Evolutionary conservation across 257 asterid species (phyloP).

Genomic region (Penstemon davidsonii): DNA sequence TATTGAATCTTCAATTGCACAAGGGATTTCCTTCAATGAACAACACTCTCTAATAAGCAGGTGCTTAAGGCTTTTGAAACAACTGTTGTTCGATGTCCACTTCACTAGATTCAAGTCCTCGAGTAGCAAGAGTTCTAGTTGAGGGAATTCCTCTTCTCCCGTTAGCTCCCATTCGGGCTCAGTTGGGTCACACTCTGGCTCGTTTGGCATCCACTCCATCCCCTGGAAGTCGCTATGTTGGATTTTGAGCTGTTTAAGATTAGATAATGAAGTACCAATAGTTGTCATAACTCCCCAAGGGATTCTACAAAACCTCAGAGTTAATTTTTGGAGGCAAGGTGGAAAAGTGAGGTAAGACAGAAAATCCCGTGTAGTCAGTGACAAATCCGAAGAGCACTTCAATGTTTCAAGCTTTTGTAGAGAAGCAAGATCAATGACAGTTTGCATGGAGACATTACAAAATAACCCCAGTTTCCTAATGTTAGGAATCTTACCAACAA

Average conservation of each 20-base stretch:
- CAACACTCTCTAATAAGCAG: neutral
- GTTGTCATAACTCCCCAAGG: neutral
- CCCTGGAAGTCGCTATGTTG: conserved; percentile 9
- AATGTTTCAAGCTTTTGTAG: neutral
- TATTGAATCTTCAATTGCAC: no score
- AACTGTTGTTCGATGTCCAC: conserved; percentile 14
- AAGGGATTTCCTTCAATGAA: no score
- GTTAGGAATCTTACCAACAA: neutral
- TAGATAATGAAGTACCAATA: neutral
- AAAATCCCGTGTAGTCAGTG: neutral
- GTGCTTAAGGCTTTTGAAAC: conserved; percentile 23
- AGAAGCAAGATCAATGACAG: no score
- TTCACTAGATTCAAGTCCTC: neutral
- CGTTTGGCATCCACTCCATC: neutral
- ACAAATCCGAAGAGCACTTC: neutral
- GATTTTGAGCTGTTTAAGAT: conserved; percentile 11
- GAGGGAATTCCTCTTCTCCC: conserved; percentile 20
- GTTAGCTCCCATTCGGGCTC: neutral
- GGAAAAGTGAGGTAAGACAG: neutral
- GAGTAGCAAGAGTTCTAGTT: conserved; percentile 21
- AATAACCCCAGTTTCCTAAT: neutral
- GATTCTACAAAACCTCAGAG: neutral
- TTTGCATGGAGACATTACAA: no score
- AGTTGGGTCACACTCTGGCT: neutral
- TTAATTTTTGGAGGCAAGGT: neutral